These are phyloP conservation scores for Boletus smithii DNA, from an alignment of 1,284 basidiomycete species.

Conservation along the genomic window DNA sequence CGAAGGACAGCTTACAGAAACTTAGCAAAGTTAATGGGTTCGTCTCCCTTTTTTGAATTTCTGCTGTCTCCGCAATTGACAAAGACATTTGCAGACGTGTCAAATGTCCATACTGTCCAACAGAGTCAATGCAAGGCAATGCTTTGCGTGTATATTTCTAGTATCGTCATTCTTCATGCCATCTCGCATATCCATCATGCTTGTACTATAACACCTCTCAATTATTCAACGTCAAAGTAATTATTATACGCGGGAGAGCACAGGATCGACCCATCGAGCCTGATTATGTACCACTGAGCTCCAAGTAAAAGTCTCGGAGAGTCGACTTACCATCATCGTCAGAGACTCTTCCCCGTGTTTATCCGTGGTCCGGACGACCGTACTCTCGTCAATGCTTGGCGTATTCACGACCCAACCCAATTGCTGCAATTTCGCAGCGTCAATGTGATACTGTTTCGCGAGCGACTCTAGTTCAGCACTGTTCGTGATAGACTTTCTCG, in stretches of 20 bases:
- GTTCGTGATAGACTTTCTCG: slow-evolving; percentile 52
- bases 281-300: slow-evolving; percentile 6
- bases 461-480: slow-evolving; percentile 40
- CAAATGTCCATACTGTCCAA: slow-evolving; percentile 89
- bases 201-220: slow-evolving; percentile 10
- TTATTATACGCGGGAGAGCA: background rate
- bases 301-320: too few species aligned
- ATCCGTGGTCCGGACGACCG: slow-evolving; percentile 45
- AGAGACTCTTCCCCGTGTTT: slow-evolving; percentile 60
- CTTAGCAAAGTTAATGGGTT: slow-evolving; percentile 85
- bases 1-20: slow-evolving; percentile 83
- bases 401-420: slow-evolving; percentile 66
- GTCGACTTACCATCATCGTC: slow-evolving; percentile 52
- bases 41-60: slow-evolving; percentile 32
- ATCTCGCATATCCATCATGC: slow-evolving; percentile 6
- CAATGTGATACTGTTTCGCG: slow-evolving; percentile 57
- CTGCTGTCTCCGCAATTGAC: slow-evolving; percentile 2
- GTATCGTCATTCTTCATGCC: slow-evolving; percentile 13
- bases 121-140: slow-evolving; percentile 56
- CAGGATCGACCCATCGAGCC: slow-evolving; percentile 33
- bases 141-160: slow-evolving; percentile 76
- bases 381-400: slow-evolving; percentile 59
- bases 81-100: slow-evolving; percentile 53
- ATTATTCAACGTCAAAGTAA: background rate
- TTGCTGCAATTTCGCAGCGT: slow-evolving; percentile 50